These are phyloP conservation scores for Hamamelis virginiana DNA, from an alignment of 164 flowering plant genomes.

Conservation along the genomic window DNA sequence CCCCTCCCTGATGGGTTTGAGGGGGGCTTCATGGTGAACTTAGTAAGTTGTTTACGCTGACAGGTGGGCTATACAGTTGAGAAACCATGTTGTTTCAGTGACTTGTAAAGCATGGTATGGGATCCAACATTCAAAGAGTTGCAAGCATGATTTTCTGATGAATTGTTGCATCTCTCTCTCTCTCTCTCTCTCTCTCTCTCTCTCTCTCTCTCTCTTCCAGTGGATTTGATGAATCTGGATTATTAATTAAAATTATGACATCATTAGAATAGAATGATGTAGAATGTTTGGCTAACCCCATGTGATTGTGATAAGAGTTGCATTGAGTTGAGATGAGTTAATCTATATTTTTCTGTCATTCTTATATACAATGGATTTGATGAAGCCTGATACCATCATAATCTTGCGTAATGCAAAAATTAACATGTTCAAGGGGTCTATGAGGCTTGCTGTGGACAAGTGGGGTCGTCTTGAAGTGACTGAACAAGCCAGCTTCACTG, in stretches of 20 bases:
- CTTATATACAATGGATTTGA: slow-evolving; percentile 28
- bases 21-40: no score
- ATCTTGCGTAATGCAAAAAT: slow-evolving; percentile 40
- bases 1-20: no score
- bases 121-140: neutral
- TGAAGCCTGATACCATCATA: slow-evolving; percentile 29
- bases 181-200: no score
- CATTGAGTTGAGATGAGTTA: neutral
- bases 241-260: neutral
- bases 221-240: no score
- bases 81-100: no score
- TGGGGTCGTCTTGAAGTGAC: slow-evolving; percentile 37
- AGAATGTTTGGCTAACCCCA: neutral
- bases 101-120: neutral
- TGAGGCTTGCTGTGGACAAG: slow-evolving; percentile 39
- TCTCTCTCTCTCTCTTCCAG: no score
- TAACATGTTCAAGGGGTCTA: slow-evolving; percentile 41
- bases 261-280: neutral
- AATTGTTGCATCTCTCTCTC: no score
- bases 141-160: neutral
- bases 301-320: neutral
- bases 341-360: neutral
- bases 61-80: no score
- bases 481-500: slow-evolving; percentile 30
- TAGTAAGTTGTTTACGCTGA: no score